Evolutionary conservation across 306 rosid species (phyloP).

Genomic region (Acacia melanoxylon): DNA sequence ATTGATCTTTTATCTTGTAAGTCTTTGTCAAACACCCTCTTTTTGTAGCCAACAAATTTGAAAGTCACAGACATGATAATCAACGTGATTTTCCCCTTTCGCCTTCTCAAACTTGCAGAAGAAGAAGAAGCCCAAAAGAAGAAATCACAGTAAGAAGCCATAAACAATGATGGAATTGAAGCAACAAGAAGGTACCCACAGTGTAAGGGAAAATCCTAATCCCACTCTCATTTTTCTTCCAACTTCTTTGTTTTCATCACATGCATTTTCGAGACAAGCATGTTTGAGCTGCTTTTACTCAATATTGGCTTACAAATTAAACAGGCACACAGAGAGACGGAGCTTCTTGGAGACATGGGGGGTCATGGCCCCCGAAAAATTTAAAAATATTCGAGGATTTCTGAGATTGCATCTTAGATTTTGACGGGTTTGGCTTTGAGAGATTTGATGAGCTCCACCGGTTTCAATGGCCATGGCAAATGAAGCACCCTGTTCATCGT

Average conservation of each 20-base stretch:
- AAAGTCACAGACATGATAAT: background rate
- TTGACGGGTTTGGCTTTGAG: too few relatives aligned
- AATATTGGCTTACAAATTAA: background rate
- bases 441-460: too few relatives aligned
- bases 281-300: background rate
- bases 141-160: background rate
- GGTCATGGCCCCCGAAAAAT: too few relatives aligned
- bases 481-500: too few relatives aligned
- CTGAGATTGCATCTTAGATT: too few relatives aligned
- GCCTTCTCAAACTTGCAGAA: background rate
- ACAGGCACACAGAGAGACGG: background rate
- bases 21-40: background rate
- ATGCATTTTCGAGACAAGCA: background rate
- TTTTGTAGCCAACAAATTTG: background rate
- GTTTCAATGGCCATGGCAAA: too few relatives aligned
- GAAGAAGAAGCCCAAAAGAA: background rate
- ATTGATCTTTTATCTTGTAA: background rate
- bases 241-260: background rate
- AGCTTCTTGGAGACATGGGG: too few relatives aligned
- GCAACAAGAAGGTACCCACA: background rate
- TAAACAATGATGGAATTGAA: background rate
- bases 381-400: too few relatives aligned
- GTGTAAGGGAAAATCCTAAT: background rate
- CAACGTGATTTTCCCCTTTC: background rate
- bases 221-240: background rate